Evolutionary conservation across 2,329 filamentous ascomycete species (phyloP), one percentile per base, ranked within the genome.

Genomic region (Fusarium dlaminii): DNA sequence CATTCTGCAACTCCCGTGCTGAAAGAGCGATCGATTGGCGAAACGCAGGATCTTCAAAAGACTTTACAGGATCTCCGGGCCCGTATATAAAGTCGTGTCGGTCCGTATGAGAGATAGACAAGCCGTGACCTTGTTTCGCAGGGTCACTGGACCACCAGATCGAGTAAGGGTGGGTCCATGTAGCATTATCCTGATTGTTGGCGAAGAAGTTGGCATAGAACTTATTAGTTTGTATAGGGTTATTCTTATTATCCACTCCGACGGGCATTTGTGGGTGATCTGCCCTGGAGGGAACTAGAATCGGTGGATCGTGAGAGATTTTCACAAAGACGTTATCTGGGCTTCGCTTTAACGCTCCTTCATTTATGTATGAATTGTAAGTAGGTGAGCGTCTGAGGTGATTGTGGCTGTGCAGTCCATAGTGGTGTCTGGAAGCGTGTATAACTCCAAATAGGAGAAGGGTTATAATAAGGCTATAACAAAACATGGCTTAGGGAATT

Each of bases 401-500:
- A 10, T 1, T 5, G 10, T 51, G 30, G 11, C 5, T 10, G 10
- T 34, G 30, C 3, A 13, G 11, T 20, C 8, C 29, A 15, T 48
- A 0, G 2, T 39, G 13, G 20, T 54, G n/a, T 12, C 6, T 7
- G 9, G 18, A 36, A 54, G n/a, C 34, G 7, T 29, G 32, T 15
- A 29, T 11, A 6, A 2, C 24, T 12, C 9, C 4, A 6, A 39
- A 29, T 4, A 54, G 10, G 7, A 37, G 2, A 12, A 37, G 12
- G 13, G 9, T 8, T 6, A 54, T 1, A 37, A 39, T 5, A 17
- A 54, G 18, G 49, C 24, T n/a, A 8, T 8, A 0, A 0, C 0
- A 2, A 15, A 54, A 22, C 18, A 54, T 54, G 1, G 2, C 24
- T 37, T 12, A 0, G 8, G 20, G 3, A 3, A 2, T n/a, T 42